These are phyloP conservation scores for Fusarium ramigenum DNA, from an alignment of 2,329 filamentous ascomycete genomes.

Conservation along the genomic window DNA sequence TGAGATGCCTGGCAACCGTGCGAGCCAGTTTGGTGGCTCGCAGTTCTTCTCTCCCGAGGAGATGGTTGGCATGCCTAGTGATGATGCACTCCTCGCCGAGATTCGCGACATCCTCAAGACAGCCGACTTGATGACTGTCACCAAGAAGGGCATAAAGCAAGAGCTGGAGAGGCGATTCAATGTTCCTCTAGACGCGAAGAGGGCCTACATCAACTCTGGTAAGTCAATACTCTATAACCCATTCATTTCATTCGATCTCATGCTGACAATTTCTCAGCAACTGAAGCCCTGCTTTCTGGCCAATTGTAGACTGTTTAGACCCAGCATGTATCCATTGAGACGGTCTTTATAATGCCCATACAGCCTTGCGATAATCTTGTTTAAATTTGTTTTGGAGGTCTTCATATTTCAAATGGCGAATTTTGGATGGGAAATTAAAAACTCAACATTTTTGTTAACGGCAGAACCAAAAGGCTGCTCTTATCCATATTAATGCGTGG, in stretches of 20 bases:
- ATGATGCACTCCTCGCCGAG: slow-evolving; percentile 90
- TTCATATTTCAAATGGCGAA: slow-evolving; percentile 29
- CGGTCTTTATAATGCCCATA: slow-evolving; percentile 30
- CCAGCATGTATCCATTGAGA: slow-evolving; percentile 15
- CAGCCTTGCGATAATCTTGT: slow-evolving; percentile 25
- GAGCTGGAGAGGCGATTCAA: slow-evolving; percentile 93
- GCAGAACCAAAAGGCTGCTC: slow-evolving; percentile 15
- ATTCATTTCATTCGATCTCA: neutral
- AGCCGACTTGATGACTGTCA: slow-evolving; percentile 96
- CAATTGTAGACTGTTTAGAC: slow-evolving; percentile 65
- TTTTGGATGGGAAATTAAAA: slow-evolving; percentile 36
- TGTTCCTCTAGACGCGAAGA: slow-evolving; percentile 84
- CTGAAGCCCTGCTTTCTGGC: slow-evolving; percentile 81
- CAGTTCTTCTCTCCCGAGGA: slow-evolving; percentile 72
- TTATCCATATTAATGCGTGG: slow-evolving; percentile 40
- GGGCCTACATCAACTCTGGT: slow-evolving; percentile 94
- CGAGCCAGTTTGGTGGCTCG: slow-evolving; percentile 69
- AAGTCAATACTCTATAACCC: slow-evolving; percentile 46
- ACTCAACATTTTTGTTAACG: slow-evolving; percentile 35
- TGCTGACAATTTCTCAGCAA: slow-evolving; percentile 60
- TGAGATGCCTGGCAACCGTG: slow-evolving; percentile 68
- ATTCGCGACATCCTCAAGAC: slow-evolving; percentile 93
- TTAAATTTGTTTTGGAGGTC: slow-evolving; percentile 12
- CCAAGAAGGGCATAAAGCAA: slow-evolving; percentile 96
- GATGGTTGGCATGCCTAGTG: slow-evolving; percentile 79